phyloP scores from a whole-genome alignment of 768 basidiomycete species.

The Suillus variegatus region DNA sequence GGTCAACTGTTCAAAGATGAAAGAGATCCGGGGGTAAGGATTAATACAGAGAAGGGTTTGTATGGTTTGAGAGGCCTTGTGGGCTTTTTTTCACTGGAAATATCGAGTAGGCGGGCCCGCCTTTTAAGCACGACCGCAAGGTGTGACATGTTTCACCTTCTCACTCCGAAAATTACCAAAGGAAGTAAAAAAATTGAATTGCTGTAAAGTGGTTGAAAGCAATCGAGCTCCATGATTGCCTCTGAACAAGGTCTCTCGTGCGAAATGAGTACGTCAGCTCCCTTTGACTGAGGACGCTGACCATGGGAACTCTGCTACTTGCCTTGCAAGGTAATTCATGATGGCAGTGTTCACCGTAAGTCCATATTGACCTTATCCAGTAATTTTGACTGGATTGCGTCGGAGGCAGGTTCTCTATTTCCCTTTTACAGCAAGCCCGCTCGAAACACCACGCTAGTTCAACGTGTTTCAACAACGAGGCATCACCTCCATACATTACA shows the following conservation, averaged over 20 bases:
- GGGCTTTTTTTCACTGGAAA: conserved; percentile 14
- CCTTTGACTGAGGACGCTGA: conserved; percentile 14
- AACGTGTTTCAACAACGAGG: conserved; percentile 2
- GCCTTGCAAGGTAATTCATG: conserved; percentile 24
- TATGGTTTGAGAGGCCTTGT: conserved; percentile 7
- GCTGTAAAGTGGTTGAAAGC: conserved; percentile 20
- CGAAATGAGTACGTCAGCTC: conserved; percentile 32
- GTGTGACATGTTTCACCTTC: conserved; percentile 19
- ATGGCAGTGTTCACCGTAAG: conserved; percentile 22
- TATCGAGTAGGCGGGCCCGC: conserved; percentile 18
- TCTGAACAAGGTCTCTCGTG: conserved; percentile 25
- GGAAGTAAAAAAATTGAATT: conserved; percentile 19
- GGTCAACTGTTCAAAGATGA: background rate
- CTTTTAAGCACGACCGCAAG: conserved; percentile 26
- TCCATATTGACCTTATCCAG: conserved; percentile 18
- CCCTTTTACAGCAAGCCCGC: conserved; percentile 21
- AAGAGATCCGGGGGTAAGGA: conserved; percentile 3
- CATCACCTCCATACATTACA: background rate
- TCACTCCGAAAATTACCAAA: conserved; percentile 28
- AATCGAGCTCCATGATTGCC: conserved; percentile 26
- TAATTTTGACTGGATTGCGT: conserved; percentile 22
- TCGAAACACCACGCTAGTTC: background rate
- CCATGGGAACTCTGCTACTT: conserved; percentile 11
- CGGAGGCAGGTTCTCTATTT: conserved; percentile 15
- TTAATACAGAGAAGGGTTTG: background rate